Evolutionary conservation across 192 early-diverging fungal genomes (phyloP).

Genomic region (Funneliformis geosporum): DNA sequence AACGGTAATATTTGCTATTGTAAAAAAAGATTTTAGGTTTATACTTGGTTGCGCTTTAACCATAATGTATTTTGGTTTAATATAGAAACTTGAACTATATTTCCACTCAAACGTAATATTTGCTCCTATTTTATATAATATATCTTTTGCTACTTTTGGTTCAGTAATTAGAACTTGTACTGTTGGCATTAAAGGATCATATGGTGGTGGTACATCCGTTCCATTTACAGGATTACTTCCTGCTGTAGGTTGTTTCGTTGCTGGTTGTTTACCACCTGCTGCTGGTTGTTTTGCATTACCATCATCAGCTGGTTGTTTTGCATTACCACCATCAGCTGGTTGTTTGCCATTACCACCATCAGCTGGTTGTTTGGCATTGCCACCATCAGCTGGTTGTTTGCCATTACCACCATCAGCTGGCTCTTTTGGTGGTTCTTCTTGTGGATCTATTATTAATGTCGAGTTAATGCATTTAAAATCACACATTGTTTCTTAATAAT

Average conservation of each 20-base stretch:
- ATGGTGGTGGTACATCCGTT: not conserved
- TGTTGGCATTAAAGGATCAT: not conserved
- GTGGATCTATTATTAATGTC: no score
- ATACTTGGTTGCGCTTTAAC: not conserved
- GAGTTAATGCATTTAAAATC: no score
- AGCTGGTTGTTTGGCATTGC: no score
- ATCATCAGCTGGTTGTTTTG: no score
- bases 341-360: no score
- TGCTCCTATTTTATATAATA: not conserved
- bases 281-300: not conserved
- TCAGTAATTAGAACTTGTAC: not conserved
- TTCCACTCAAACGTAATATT: conserved; percentile 7
- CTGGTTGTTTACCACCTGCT: not conserved
- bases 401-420: no score
- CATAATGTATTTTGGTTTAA: not conserved
- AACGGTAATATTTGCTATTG: not conserved
- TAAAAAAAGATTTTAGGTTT: not conserved
- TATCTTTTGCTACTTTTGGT: not conserved
- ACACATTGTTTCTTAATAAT: not conserved
- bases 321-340: no score
- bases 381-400: no score
- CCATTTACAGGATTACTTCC: not conserved
- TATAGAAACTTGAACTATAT: not conserved
- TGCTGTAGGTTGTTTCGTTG: not conserved
- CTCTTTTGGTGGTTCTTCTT: no score